A percentile compares a stretch with the other conserved stretches of the same genome.
These are phyloP conservation scores for Aspergillus ostianus DNA, from an alignment of 495 filamentous ascomycete genomes.

Conservation along the genomic window DNA sequence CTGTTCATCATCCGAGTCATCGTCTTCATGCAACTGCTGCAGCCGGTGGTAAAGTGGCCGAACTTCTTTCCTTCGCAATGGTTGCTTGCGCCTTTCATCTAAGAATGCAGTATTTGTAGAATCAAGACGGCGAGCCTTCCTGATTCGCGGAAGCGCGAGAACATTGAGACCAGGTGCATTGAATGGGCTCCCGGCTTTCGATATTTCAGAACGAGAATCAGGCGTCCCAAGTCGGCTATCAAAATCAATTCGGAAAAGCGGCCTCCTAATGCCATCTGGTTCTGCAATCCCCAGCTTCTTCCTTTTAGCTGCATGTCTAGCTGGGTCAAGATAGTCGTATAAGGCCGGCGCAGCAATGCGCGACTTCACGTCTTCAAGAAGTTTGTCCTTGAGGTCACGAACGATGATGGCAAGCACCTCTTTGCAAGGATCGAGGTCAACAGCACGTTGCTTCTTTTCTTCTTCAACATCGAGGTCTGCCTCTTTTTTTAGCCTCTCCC, in stretches of 20 bases:
- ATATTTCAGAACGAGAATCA: slow-evolving; percentile 54
- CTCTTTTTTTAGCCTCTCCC: slow-evolving; percentile 60
- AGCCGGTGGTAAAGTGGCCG: slow-evolving; percentile 58
- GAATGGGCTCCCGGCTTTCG: slow-evolving; percentile 31
- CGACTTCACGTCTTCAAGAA: slow-evolving; percentile 81
- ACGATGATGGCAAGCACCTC: slow-evolving; percentile 75
- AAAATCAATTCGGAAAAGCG: slow-evolving; percentile 44
- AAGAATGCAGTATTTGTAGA: slow-evolving; percentile 67
- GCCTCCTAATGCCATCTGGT: slow-evolving; percentile 54
- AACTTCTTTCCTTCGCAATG: slow-evolving; percentile 50
- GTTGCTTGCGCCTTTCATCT: slow-evolving; percentile 69
- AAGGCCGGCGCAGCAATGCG: slow-evolving; percentile 79
- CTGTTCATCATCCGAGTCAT: slow-evolving; percentile 61
- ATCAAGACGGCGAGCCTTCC: slow-evolving; percentile 60
- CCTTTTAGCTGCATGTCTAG: slow-evolving; percentile 70
- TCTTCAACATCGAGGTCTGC: slow-evolving; percentile 77
- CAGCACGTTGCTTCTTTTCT: slow-evolving; percentile 79
- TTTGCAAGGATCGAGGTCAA: slow-evolving; percentile 79
- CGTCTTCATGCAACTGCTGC: slow-evolving; percentile 54
- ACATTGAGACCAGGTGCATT: slow-evolving; percentile 52
- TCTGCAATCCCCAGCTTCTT: slow-evolving; percentile 74
- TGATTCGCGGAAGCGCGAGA: slow-evolving; percentile 66
- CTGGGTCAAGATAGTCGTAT: slow-evolving; percentile 80
- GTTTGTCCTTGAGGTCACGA: slow-evolving; percentile 77
- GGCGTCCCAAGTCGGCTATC: slow-evolving; percentile 63